Percentiles rank a stretch among this genome's conserved stretches.
Conservation (phyloP, 2,329 filamentous ascomycete genomes). For the Knufia fluminis region DNA sequence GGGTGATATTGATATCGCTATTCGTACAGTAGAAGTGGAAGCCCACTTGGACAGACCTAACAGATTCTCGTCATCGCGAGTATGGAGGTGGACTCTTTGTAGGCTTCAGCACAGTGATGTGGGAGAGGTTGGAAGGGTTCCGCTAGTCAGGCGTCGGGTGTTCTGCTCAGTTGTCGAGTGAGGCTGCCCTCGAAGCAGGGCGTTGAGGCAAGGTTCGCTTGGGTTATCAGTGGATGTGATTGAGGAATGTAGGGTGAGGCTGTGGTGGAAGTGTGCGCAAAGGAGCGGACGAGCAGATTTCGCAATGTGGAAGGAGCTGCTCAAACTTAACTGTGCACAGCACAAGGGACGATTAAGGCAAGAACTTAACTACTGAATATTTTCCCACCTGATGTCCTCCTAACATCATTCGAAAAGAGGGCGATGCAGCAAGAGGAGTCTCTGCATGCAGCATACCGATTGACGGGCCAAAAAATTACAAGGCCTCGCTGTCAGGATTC, state of each 20-base stretch:
- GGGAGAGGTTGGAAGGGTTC: too few relatives aligned
- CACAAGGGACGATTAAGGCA: conserved; percentile 1
- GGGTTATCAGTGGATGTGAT: neutral
- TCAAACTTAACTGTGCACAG: conserved; percentile 5
- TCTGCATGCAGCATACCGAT: conserved; percentile 3
- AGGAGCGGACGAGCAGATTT: conserved; percentile 10
- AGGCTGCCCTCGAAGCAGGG: neutral
- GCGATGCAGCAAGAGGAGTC: conserved; percentile 1
- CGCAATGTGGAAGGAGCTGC: neutral
- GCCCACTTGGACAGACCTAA: neutral
- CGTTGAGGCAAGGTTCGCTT: neutral
- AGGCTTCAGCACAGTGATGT: too few relatives aligned
- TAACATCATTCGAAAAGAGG: neutral
- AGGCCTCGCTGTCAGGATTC: too few relatives aligned
- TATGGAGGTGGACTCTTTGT: neutral
- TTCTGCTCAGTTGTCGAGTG: too few relatives aligned
- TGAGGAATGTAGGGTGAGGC: neutral
- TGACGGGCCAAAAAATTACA: neutral
- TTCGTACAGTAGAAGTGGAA: neutral
- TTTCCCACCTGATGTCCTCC: too few relatives aligned
- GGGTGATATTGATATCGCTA: neutral
- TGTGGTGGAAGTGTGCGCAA: neutral
- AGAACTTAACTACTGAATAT: too few relatives aligned
- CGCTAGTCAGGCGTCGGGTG: too few relatives aligned
- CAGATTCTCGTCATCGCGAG: neutral